Percentiles rank a stretch among this genome's conserved stretches.
Evolutionary conservation across 768 basidiomycete genomes (phyloP).

Genomic region (Termitomyces sp.): DNA sequence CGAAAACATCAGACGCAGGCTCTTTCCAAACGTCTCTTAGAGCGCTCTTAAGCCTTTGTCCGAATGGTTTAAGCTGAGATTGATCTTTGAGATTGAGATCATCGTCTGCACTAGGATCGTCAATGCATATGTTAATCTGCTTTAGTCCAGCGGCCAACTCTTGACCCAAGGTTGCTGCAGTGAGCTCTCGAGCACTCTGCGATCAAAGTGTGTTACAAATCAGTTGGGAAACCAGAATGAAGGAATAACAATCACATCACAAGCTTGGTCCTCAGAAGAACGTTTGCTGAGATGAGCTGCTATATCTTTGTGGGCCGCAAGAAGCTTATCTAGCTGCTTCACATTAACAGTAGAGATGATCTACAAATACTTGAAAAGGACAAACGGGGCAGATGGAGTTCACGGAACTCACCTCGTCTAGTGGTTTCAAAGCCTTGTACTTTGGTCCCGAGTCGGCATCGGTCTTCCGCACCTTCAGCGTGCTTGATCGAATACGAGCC

Average conservation of each 20-base stretch:
- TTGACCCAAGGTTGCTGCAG: slow-evolving; percentile 74
- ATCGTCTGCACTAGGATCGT: slow-evolving; percentile 39
- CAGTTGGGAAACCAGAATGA: background rate
- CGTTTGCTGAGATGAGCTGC: slow-evolving; percentile 63
- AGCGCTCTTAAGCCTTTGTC: slow-evolving; percentile 53
- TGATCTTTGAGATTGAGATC: slow-evolving; percentile 39
- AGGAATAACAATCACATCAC: slow-evolving; percentile 50
- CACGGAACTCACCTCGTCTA: slow-evolving; percentile 62
- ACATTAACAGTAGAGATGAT: slow-evolving; percentile 46
- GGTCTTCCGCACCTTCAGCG: slow-evolving; percentile 39
- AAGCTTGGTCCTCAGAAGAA: slow-evolving; percentile 75
- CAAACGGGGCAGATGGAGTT: slow-evolving; percentile 1
- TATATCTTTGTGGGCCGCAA: slow-evolving; percentile 61
- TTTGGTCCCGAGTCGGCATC: slow-evolving; percentile 23
- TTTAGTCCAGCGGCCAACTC: slow-evolving; percentile 73
- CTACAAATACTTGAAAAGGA: slow-evolving; percentile 24
- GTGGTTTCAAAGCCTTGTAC: slow-evolving; percentile 40
- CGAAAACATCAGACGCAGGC: slow-evolving; percentile 67
- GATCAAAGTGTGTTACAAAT: background rate
- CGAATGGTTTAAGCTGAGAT: slow-evolving; percentile 42
- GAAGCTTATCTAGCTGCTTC: slow-evolving; percentile 51
- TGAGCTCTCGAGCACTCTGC: slow-evolving; percentile 82
- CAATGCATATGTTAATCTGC: slow-evolving; percentile 47
- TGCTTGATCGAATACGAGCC: slow-evolving; percentile 65
- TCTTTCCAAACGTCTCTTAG: slow-evolving; percentile 74